Percentiles rank a stretch among this genome's conserved stretches.
phyloP scores from a whole-genome alignment of 768 basidiomycete genomes.

The Boletus pseudopeckii region DNA sequence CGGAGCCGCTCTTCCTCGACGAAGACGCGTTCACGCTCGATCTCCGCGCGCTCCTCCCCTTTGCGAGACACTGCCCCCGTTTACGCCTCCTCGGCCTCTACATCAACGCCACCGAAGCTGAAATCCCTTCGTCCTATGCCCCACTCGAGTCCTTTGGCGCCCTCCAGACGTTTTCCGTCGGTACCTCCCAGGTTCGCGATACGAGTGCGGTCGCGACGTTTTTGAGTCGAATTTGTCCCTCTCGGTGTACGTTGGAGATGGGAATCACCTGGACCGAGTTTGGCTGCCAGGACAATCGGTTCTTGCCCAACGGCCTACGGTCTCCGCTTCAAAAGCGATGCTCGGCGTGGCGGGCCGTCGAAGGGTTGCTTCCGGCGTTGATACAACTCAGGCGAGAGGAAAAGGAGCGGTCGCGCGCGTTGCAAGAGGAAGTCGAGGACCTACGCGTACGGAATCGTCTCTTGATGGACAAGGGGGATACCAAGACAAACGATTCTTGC shows the following conservation, averaged over 20 bases:
- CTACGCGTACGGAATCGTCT: slow-evolving; percentile 44
- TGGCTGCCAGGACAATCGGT: slow-evolving; percentile 10
- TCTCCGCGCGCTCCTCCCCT: slow-evolving; percentile 38
- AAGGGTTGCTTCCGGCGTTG: slow-evolving; percentile 42
- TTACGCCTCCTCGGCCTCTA: slow-evolving; percentile 36
- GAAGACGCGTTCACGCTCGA: slow-evolving; percentile 27
- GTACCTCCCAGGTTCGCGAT: slow-evolving; percentile 46
- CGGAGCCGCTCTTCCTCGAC: slow-evolving; percentile 39
- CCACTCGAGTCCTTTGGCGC: slow-evolving; percentile 19
- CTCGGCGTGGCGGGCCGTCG: slow-evolving; percentile 42
- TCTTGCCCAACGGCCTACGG: slow-evolving; percentile 4
- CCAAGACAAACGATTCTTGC: slow-evolving; percentile 28
- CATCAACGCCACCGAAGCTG: slow-evolving; percentile 32
- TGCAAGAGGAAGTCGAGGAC: slow-evolving; percentile 49
- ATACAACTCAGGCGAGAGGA: slow-evolving; percentile 45
- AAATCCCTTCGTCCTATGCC: slow-evolving; percentile 6
- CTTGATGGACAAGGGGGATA: slow-evolving; percentile 35
- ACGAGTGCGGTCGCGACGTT: slow-evolving; percentile 47
- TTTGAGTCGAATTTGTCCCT: slow-evolving; percentile 50
- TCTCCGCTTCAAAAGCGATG: slow-evolving; percentile 24
- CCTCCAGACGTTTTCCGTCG: slow-evolving; percentile 39
- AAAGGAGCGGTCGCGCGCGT: slow-evolving; percentile 32
- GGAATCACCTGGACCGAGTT: slow-evolving; percentile 48
- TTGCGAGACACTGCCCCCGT: slow-evolving; percentile 39
- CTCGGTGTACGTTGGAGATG: slow-evolving; percentile 38